A percentile compares a stretch with the other conserved stretches of the same genome.
These are phyloP conservation scores for Agastache rugosa DNA, from an alignment of 257 asterid genomes.

Conservation along the genomic window DNA sequence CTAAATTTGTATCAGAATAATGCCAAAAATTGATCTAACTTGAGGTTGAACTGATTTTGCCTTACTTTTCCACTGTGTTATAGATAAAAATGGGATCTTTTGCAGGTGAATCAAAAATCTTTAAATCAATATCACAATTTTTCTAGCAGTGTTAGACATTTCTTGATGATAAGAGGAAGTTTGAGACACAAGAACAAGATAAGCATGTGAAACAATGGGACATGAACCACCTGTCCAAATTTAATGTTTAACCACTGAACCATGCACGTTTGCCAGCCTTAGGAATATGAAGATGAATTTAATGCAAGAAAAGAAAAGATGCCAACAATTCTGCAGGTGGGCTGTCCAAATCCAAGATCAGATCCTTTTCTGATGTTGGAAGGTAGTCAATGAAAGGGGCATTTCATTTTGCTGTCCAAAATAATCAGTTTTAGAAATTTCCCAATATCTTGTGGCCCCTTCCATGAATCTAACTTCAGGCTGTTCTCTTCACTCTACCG, in stretches of 20 bases:
- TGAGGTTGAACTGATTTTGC: background rate
- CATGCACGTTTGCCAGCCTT: conserved; percentile 32
- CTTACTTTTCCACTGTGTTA: background rate
- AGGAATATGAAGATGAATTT: conserved; percentile 18
- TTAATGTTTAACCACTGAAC: conserved; percentile 30
- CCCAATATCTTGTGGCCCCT: conserved; percentile 41
- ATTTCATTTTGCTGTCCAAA: conserved; percentile 12
- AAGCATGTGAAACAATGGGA: conserved; percentile 24
- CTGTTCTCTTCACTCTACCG: conserved; percentile 48
- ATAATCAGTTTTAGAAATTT: conserved; percentile 11
- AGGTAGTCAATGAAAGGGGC: conserved; percentile 20
- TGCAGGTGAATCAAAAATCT: background rate
- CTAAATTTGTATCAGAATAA: background rate
- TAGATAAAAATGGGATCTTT: background rate
- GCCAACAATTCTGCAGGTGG: conserved; percentile 39
- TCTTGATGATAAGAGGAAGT: background rate
- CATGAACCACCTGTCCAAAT: conserved; percentile 33
- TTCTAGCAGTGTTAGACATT: background rate
- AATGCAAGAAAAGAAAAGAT: conserved; percentile 31
- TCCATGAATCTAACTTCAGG: conserved; percentile 6
- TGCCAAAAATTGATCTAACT: background rate
- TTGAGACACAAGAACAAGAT: background rate
- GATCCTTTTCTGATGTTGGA: conserved; percentile 12
- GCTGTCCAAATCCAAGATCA: conserved; percentile 39
- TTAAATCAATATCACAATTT: background rate